Percentiles rank a stretch among this genome's conserved stretches.
Evolutionary conservation across 176 grass and related monocot species (phyloP).

Genomic region (Hordeum marinum): DNA sequence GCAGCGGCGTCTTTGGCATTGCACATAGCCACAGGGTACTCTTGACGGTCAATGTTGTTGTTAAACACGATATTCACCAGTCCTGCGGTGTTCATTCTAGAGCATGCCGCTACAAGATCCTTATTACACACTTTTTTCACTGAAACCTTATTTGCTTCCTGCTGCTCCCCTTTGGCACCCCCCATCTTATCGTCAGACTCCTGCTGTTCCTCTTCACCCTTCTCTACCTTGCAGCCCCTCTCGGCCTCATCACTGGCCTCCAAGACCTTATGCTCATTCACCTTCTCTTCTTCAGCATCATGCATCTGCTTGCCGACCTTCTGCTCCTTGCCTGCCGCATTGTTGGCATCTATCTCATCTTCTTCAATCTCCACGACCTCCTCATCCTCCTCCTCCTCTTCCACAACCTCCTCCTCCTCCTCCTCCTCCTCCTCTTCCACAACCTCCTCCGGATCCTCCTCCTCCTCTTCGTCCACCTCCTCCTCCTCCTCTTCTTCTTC

Average conservation of each 20-base stretch:
- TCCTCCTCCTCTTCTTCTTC: not conserved
- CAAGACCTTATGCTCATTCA: not conserved
- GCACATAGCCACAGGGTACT: not conserved
- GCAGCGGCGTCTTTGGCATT: constrained; percentile 35
- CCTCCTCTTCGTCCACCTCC: not conserved
- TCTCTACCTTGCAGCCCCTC: not conserved
- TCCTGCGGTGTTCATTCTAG: constrained; percentile 20
- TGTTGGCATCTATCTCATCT: not conserved
- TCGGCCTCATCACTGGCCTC: not conserved
- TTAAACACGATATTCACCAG: constrained; percentile 15
- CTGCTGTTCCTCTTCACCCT: not conserved
- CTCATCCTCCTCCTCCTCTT: not conserved
- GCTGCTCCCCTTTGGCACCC: not conserved
- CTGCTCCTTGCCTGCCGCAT: not conserved
- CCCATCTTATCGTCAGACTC: not conserved
- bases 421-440: not conserved
- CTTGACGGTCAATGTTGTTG: not conserved
- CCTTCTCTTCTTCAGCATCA: not conserved
- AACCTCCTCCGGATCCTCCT: not conserved
- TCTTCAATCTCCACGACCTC: not conserved
- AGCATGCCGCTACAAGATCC: not conserved
- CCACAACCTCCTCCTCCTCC: not conserved
- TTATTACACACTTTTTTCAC: not conserved
- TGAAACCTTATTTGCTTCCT: not conserved
- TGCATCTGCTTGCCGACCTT: not conserved